Percentiles rank a stretch among this genome's conserved stretches.
Conservation (phyloP, 164 flowering plant genomes). For the Tinospora cordifolia region DNA sequence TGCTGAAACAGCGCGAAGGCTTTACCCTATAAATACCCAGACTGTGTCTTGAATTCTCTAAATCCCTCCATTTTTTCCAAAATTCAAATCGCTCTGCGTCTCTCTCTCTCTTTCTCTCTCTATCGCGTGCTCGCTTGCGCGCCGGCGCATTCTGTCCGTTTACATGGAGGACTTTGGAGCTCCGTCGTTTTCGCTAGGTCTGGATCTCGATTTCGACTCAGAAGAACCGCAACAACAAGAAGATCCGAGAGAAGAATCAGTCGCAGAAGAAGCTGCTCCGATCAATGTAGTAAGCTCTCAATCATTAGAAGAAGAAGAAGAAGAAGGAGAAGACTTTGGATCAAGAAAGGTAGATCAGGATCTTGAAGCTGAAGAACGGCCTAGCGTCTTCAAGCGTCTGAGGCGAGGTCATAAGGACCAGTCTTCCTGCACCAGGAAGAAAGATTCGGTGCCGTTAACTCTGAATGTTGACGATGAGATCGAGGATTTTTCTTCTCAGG, state of each 20-base stretch:
- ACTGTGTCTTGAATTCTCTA: not conserved
- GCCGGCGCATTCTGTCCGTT: not conserved
- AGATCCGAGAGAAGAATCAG: not conserved
- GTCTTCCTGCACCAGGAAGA: not conserved
- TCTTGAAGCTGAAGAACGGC: constrained; percentile 17
- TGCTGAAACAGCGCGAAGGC: not conserved
- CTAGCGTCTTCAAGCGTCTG: constrained; percentile 40
- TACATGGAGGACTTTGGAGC: constrained; percentile 52
- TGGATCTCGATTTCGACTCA: constrained; percentile 51
- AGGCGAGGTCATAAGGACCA: constrained; percentile 27
- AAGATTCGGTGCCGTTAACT: constrained; percentile 1
- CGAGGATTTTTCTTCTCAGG: constrained; percentile 69
- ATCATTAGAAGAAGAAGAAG: constrained; percentile 21
- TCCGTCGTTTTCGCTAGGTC: constrained; percentile 81
- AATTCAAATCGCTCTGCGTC: constrained; percentile 2
- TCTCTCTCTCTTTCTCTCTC: constrained; percentile 8
- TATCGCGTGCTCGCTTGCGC: too few relatives aligned
- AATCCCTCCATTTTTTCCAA: constrained; percentile 15
- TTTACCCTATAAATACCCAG: not conserved
- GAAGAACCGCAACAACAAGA: constrained; percentile 21
- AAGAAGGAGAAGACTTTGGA: constrained; percentile 13
- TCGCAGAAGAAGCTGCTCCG: constrained; percentile 10
- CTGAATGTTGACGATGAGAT: constrained; percentile 52
- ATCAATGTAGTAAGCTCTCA: constrained; percentile 12
- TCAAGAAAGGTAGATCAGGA: constrained; percentile 28